These are phyloP conservation scores for Setomelanomma holmii DNA, from an alignment of 2,329 filamentous ascomycete species.

Conservation along the genomic window DNA sequence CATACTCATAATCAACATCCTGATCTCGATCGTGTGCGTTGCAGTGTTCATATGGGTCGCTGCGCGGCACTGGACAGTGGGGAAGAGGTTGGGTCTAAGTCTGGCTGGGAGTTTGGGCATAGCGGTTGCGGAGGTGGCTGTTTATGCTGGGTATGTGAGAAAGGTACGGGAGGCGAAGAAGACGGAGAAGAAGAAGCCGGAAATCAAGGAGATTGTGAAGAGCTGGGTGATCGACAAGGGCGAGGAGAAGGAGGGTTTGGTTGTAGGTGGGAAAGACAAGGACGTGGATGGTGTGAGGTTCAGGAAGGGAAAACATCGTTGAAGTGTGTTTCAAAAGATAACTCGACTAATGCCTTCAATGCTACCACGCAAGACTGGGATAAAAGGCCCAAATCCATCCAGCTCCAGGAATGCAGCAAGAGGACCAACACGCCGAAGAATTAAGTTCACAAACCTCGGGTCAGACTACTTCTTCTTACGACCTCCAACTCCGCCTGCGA, in stretches of 20 bases:
- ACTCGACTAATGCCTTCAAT: conserved; percentile 14
- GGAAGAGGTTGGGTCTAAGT: conserved; percentile 72
- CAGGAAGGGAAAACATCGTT: conserved; percentile 55
- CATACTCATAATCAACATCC: conserved; percentile 85
- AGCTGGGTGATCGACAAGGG: conserved; percentile 68
- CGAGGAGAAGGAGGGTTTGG: conserved; percentile 14
- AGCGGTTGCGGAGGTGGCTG: conserved; percentile 76
- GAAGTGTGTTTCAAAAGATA: conserved; percentile 18
- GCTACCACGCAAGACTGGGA: background rate
- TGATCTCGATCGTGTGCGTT: conserved; percentile 83
- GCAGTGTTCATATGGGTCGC: conserved; percentile 80
- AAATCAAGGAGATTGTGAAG: conserved; percentile 72
- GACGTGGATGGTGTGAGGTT: conserved; percentile 45
- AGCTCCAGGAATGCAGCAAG: conserved; percentile 33
- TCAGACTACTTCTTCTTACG: conserved; percentile 43
- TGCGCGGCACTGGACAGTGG: conserved; percentile 76
- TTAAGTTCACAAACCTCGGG: background rate
- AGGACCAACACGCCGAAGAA: conserved; percentile 7
- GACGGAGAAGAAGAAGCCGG: conserved; percentile 65
- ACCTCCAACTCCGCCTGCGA: conserved; percentile 51
- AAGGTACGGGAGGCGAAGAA: conserved; percentile 72
- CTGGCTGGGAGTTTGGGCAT: conserved; percentile 74
- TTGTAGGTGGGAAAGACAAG: conserved; percentile 27
- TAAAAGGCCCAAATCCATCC: background rate
- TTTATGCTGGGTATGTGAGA: conserved; percentile 78